Base-by-base conservation (phyloP, 495 filamentous ascomycete species). In the Lasiosphaeria ovina region DNA sequence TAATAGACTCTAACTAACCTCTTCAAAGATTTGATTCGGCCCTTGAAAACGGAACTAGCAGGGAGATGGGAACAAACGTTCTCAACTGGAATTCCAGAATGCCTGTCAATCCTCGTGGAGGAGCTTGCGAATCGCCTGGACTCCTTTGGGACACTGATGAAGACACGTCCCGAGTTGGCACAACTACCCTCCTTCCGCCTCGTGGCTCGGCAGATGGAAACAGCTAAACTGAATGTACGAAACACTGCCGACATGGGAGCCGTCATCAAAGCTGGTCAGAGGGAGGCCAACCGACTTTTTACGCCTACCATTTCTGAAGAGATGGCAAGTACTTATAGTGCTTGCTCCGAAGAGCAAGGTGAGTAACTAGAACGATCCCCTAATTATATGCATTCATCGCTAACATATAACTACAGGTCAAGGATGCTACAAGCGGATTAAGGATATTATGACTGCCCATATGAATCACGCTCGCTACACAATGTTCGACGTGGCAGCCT, bases 271-370 rank as follows among this genome's bases (percentile, higher is more conserved):
- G 59, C 58, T 34, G 12, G 66, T 1, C 83, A 85, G 60, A 75
- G 78, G 36, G 79, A 84, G 16, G 79, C 81, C 24, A 86, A 79
- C 57, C 78, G 84, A 14, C 72, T 79, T 47, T 81, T 85, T 55
- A 74, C 69, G 10, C 79, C 78, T 0, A 68, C 75, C 10, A 75
- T 87, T 24, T 62, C 66, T n/a, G 32, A 58, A 31, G 61, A 60
- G 34, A 82, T 87, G 75, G 32, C 38, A 2, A 32, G 60, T 4
- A 76, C 70, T 5, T 87, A 86, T 54, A 54, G 69, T 1, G 44
- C 56, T 4, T 85, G 83, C 60, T 59, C 60, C 12, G 42, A 65
- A 3, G 80, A 84, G 66, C 51, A 40, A 35, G 84, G 81, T 79
- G 65, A 50, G 66, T 51, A 51, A 51, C 38, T 14, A 14, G 2